phyloP scores from a whole-genome alignment of 108 stramenopile genomes.

The Heterococcus sp. region DNA sequence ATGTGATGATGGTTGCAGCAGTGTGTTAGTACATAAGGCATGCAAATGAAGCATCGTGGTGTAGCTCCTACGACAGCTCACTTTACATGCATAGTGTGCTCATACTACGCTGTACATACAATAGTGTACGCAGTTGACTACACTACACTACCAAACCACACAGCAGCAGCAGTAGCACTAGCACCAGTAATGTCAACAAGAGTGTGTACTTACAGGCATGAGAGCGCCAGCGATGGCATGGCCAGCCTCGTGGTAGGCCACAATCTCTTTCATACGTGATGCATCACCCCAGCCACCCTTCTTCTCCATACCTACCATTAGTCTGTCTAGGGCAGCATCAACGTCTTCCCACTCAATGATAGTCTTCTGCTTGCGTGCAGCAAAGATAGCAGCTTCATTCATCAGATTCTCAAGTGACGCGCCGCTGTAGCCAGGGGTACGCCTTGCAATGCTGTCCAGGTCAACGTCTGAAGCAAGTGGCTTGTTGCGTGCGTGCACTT shows the following conservation, averaged over 20 bases:
- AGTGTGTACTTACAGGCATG: constrained; percentile 23
- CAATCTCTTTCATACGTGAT: constrained; percentile 54
- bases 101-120: no score
- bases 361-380: constrained; percentile 44
- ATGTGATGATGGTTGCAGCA: no score
- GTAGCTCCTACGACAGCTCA: no score
- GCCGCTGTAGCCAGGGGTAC: constrained; percentile 61
- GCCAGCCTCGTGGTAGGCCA: constrained; percentile 93
- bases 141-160: no score
- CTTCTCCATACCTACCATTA: constrained; percentile 58
- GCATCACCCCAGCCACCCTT: constrained; percentile 18
- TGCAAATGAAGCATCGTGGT: no score
- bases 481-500: constrained; percentile 59
- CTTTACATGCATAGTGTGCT: no score
- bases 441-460: constrained; percentile 56
- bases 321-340: constrained; percentile 57
- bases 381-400: constrained; percentile 63
- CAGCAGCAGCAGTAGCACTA: no score
- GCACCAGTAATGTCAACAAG: no score
- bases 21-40: no score
- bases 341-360: constrained; percentile 56
- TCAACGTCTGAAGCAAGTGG: constrained; percentile 59
- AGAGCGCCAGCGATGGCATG: constrained; percentile 86
- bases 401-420: constrained; percentile 56
- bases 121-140: no score